These are phyloP conservation scores for Lipomyces anomalus DNA, from an alignment of 805 yeast genomes.

Conservation along the genomic window DNA sequence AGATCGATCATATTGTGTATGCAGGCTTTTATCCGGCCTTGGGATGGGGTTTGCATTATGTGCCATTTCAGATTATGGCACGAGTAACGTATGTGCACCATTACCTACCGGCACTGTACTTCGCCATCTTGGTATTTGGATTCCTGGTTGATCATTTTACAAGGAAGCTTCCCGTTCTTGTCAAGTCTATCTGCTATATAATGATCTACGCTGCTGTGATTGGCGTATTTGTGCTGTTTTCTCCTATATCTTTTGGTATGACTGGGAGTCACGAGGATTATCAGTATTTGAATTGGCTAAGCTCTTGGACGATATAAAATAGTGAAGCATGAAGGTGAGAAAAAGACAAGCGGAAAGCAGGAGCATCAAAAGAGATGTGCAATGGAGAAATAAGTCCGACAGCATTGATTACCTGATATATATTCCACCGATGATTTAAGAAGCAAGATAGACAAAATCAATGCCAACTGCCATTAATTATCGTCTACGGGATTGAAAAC, in stretches of 20 bases:
- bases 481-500: too few relatives aligned
- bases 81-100: constrained; percentile 97
- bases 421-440: too few relatives aligned
- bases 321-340: too few relatives aligned
- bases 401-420: not conserved
- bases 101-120: constrained; percentile 89
- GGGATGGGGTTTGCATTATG: constrained; percentile 84
- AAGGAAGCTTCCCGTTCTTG: constrained; percentile 27
- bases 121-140: constrained; percentile 75
- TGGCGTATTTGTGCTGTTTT: constrained; percentile 53
- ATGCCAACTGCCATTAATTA: too few relatives aligned
- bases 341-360: too few relatives aligned
- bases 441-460: too few relatives aligned
- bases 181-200: constrained; percentile 36
- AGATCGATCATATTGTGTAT: constrained; percentile 42
- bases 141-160: constrained; percentile 51
- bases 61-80: constrained; percentile 89
- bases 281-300: constrained; percentile 48
- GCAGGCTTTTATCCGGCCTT: constrained; percentile 80
- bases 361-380: too few relatives aligned
- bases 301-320: constrained; percentile 43
- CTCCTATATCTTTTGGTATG: constrained; percentile 82
- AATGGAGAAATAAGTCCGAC: too few relatives aligned
- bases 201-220: constrained; percentile 47
- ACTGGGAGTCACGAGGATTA: constrained; percentile 46